Base-by-base conservation (phyloP, 139 green algal genomes). In the Penium margaritaceum region DNA sequence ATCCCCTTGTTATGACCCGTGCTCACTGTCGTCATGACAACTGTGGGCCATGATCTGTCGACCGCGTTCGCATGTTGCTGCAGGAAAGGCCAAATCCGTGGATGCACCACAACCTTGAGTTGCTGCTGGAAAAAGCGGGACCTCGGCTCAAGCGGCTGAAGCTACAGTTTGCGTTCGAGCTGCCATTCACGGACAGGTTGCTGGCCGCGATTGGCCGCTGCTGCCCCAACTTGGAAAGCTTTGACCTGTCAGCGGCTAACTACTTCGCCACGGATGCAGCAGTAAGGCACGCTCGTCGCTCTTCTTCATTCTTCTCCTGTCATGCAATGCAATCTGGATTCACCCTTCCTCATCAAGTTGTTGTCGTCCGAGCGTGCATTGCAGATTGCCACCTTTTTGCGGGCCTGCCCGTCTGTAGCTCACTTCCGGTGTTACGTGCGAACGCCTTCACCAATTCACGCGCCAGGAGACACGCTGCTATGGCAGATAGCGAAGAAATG, bases 71-170 rank as follows among this genome's bases (percentile, higher is more conserved):
- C n/a, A n/a, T n/a, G n/a, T n/a, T n/a, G n/a, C n/a, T n/a, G n/a
- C 66, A 73, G 66, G 66, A 73, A 34, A 30, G 66, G 4, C 66
- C 66, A 19, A 73, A 73, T 21, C 66, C 66, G 19, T 73, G 66
- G 66, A 33, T 73, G 66, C 66, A 73, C 36, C 44, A 73, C 44
- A 39, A 39, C 17, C 41, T 73, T 21, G 66, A 73, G 54, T 34
- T 33, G 36, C 36, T 73, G 66, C 66, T 63, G 21, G 36, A 62
- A 12, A 9, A 6, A 12, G 36, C 33, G 4, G 39, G 39, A 35
- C 38, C 9, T 6, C 32, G 66, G 33, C 35, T 73, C 46, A 58
- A 19, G 66, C 21, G 21, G 0, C 34, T 73, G 0, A 39, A n/a
- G 19, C n/a, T 73, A 0, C 17, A 73, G 6, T 73, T 73, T 30